Evolutionary conservation across 2,329 filamentous ascomycete genomes (phyloP), one percentile per base, ranked within the genome.

Genomic region (Alternaria infectoria): DNA sequence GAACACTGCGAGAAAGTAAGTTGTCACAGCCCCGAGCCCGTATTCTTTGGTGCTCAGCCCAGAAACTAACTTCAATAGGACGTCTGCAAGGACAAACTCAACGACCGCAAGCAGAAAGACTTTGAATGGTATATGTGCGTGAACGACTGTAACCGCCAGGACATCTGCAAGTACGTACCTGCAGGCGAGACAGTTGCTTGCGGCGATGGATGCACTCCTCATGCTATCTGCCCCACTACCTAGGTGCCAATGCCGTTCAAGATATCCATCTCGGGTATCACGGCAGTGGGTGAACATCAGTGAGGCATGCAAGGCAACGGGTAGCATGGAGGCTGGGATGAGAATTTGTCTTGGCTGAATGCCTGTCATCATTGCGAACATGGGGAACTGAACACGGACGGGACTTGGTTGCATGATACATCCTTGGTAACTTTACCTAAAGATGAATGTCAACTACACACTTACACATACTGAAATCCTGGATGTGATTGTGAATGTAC

Each of bases 81-180:
- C 36, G 36, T 40, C 1, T 40, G 36, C 36, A 17, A 40, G 36
- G n/a, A 17, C 15, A 40, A 40, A 4, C 4, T 40, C 8, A 6
- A 40, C 4, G 25, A 15, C 30, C 12, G 12, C 30, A 6, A 6
- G 26, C 26, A 28, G 1, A 5, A 6, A 28, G 0, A 0, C 26
- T 12, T 28, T 28, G 26, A 6, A 28, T 32, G 30, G 30, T 7
- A 6, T 3, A 32, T 15, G 4, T 40, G 32, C 32, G 4, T 40
- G 15, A 2, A 10, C 8, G 4, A 40, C 4, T 40, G 32, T n/a
- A 6, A n/a, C 15, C 2, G 0, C 32, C 0, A 10, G 0, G 32
- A 40, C 3, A 10, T 2, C 13, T 40, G 36, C 36, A 40, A 40
- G 36, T 40, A 40, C 36, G 36, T 40, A 17, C 36, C 36, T 40